A percentile compares a stretch with the other conserved stretches of the same genome.
Evolutionary conservation across 768 basidiomycete species (phyloP).

Genomic region (Multifurca ochricompacta): DNA sequence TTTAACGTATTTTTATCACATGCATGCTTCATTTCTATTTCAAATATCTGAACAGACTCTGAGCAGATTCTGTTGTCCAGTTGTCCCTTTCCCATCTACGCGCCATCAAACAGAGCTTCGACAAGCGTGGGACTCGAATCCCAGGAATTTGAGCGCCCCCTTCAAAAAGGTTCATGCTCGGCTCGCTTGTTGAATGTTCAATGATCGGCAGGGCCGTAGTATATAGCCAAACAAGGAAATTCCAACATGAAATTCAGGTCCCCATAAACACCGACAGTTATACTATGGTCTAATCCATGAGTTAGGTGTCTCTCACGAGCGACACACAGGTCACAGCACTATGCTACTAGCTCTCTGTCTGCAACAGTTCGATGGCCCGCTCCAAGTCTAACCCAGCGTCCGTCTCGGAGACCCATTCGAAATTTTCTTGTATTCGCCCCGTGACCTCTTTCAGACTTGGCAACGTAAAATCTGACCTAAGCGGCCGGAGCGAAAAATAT

Average conservation of each 20-base stretch:
- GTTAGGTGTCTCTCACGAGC: too few species aligned
- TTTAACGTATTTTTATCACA: slow-evolving; percentile 12
- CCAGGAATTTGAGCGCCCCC: too few species aligned
- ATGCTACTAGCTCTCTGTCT: background rate
- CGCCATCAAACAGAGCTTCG: too few species aligned
- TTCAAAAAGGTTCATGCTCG: background rate
- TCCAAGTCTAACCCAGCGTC: background rate
- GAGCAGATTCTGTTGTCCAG: background rate
- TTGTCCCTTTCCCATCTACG: background rate
- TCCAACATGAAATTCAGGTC: background rate
- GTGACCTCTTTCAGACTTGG: background rate
- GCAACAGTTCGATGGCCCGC: background rate
- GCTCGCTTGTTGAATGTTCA: background rate
- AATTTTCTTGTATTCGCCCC: slow-evolving; percentile 8
- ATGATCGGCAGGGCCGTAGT: background rate
- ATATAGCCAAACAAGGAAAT: background rate
- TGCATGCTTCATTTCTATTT: background rate
- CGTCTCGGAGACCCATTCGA: slow-evolving; percentile 12
- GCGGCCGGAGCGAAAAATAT: slow-evolving; percentile 22
- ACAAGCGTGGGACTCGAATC: too few species aligned
- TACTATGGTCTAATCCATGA: too few species aligned
- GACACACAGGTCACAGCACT: background rate
- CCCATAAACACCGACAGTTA: too few species aligned
- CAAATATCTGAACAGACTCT: too few species aligned
- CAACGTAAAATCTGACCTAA: background rate